These are phyloP conservation scores for Rhizophora mangle DNA, from an alignment of 345 rosid species.

Conservation along the genomic window DNA sequence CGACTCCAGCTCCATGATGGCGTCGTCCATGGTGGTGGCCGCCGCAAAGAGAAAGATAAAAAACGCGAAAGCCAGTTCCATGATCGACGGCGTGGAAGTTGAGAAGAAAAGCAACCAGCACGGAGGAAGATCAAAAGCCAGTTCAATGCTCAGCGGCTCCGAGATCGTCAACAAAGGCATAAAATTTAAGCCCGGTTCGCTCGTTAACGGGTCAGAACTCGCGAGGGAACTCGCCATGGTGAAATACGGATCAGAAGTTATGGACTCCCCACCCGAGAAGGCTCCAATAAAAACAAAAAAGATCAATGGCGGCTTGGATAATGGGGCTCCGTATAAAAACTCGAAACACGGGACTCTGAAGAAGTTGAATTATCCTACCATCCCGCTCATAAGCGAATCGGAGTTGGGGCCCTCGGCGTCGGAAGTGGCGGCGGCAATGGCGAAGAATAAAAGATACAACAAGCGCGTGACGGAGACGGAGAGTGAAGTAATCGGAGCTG, in stretches of 20 bases:
- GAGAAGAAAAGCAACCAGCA: constrained; percentile 13
- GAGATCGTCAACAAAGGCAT: constrained; percentile 7
- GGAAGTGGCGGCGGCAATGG: constrained; percentile 67
- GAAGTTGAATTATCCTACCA: constrained; percentile 25
- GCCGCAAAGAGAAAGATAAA: constrained; percentile 24
- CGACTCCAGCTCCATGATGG: constrained; percentile 63
- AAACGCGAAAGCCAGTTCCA: constrained; percentile 23
- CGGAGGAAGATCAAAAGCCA: too few relatives aligned
- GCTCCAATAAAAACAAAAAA: background rate
- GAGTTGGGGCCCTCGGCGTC: constrained; percentile 93
- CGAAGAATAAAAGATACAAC: constrained; percentile 33
- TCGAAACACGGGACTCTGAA: constrained; percentile 32
- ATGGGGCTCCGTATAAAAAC: too few relatives aligned
- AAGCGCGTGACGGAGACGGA: constrained; percentile 37
- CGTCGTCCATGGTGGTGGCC: constrained; percentile 20
- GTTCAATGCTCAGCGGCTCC: constrained; percentile 14
- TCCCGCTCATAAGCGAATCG: constrained; percentile 46
- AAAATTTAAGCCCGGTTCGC: constrained; percentile 7
- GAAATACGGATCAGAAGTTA: background rate
- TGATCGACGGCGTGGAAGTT: constrained; percentile 31
- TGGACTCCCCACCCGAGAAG: background rate
- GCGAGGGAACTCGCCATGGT: background rate
- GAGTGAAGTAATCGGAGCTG: constrained; percentile 35
- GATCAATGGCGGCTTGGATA: background rate
- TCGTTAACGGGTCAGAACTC: constrained; percentile 1